Base-by-base conservation (phyloP, 805 yeast genomes). In the Danielozyma ontarioensis region DNA sequence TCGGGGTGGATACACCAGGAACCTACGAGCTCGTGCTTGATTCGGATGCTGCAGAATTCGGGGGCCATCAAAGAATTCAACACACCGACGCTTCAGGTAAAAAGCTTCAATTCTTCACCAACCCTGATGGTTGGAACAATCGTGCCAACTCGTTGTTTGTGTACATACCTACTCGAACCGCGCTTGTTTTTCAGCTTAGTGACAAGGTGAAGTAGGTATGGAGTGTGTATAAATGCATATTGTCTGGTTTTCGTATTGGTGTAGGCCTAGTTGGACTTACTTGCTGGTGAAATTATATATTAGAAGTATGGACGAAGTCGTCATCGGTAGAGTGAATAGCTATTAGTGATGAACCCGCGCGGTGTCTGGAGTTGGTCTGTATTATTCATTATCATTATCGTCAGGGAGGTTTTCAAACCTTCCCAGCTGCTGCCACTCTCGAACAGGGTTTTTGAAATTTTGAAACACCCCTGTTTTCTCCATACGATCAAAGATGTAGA, bases 1-100 rank as follows among this genome's bases (percentile, higher is more conserved):
- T 90, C 30, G 97, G 98, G n/a, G 85, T 86, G 14, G 88, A 90
- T 17, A 62, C 49, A 10, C 69, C 90, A 0, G 98, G 97, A 5
- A 66, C 64, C 31, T 90, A 90, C 57, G 72, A 69, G 44, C 69
- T 89, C 32, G 79, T 85, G 18, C 64, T 93, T 48, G 83, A 83
- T 51, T 69, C 89, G 3, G 98, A 90, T 51, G 70, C 70, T 33
- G 59, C 53, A 12, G 69, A 73, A 44, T 85, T 70, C 59, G 96
- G 96, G 19, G 97, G 98, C 3, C 95, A 84, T 52, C 68, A 63
- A 21, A 70, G 96, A 47, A 70, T 88, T 34, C 42, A 48, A 31
- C 59, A 59, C 13, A 34, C 39, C 4, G 83, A 80, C 51, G 44
- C 50, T 4, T 53, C 50, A 15, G 67, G 67, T 3, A 41, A 53